Conservation (phyloP, 257 asterid genomes). For the Plectranthus barbatus region DNA sequence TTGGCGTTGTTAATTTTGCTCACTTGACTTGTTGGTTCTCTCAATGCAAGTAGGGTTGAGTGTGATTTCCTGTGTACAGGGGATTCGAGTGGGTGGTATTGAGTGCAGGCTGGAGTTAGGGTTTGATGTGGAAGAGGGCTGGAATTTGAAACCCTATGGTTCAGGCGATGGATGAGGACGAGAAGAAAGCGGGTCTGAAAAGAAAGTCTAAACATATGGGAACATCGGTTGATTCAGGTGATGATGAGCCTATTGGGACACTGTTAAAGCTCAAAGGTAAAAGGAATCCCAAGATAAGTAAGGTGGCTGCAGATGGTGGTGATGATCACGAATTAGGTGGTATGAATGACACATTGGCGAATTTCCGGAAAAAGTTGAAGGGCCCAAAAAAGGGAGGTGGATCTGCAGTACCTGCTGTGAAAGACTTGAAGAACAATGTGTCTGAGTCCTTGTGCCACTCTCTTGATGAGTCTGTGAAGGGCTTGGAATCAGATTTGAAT, state of each 20-base stretch:
- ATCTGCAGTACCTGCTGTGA: slow-evolving; percentile 22
- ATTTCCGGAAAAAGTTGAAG: slow-evolving; percentile 72
- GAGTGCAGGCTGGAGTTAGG: slow-evolving; percentile 36
- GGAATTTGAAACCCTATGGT: slow-evolving; percentile 42
- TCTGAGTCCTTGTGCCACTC: slow-evolving; percentile 25
- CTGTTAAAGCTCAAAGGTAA: slow-evolving; percentile 63
- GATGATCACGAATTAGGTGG: slow-evolving; percentile 53
- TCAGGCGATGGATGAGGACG: slow-evolving; percentile 63
- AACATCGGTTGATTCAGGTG: slow-evolving; percentile 47
- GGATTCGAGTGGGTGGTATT: slow-evolving; percentile 24
- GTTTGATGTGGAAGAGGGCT: slow-evolving; percentile 42
- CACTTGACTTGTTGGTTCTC: slow-evolving; percentile 11
- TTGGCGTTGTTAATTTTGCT: slow-evolving; percentile 5
- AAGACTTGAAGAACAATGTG: slow-evolving; percentile 17
- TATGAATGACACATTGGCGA: slow-evolving; percentile 92
- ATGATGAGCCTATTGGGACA: slow-evolving; percentile 75
- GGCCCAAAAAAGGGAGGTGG: slow-evolving; percentile 61
- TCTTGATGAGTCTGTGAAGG: slow-evolving; percentile 21
- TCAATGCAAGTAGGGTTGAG: slow-evolving; percentile 15
- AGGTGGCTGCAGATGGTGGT: slow-evolving; percentile 35
- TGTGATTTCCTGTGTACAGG: slow-evolving; percentile 13
- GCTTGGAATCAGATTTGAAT: slow-evolving; percentile 21
- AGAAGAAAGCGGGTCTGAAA: slow-evolving; percentile 39
- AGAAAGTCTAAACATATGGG: slow-evolving; percentile 35
- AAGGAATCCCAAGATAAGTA: slow-evolving; percentile 45